Conservation (phyloP, 257 asterid species). For the Primulina huaijiensis region DNA sequence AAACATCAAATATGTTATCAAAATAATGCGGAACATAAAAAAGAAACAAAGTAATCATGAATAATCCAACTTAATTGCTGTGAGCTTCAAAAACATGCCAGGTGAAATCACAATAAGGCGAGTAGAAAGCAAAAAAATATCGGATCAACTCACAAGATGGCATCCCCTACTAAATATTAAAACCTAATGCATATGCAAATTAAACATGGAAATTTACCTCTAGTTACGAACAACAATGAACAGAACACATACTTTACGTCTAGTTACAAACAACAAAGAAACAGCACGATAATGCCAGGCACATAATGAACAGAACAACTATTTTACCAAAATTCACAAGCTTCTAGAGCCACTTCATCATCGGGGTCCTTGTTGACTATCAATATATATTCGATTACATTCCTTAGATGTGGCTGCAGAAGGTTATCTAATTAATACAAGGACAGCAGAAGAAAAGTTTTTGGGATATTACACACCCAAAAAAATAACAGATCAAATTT, state of each 20-base stretch:
- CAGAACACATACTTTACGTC: too few relatives aligned
- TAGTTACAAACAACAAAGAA: background rate
- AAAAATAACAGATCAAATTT: conserved; percentile 15
- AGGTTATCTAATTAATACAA: conserved; percentile 29
- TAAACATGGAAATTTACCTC: conserved; percentile 9
- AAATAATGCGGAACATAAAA: background rate
- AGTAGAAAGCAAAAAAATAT: background rate
- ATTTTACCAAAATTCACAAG: conserved; percentile 95
- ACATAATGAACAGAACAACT: conserved; percentile 3
- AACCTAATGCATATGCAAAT: background rate
- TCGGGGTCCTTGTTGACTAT: conserved; percentile 85
- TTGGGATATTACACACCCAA: background rate
- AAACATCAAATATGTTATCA: background rate
- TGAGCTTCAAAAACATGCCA: background rate
- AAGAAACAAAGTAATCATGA: background rate
- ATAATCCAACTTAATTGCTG: background rate
- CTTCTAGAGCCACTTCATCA: conserved; percentile 96
- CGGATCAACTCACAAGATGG: background rate
- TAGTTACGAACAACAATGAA: background rate
- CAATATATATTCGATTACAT: conserved; percentile 82
- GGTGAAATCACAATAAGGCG: background rate
- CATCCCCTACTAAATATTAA: conserved; percentile 6
- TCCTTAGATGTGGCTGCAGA: conserved; percentile 88
- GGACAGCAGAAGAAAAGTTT: conserved; percentile 20
- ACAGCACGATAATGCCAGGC: background rate